Evolutionary conservation across 345 rosid species (phyloP), one percentile per base, ranked within the genome.

Genomic region (Ceriops decandra): DNA sequence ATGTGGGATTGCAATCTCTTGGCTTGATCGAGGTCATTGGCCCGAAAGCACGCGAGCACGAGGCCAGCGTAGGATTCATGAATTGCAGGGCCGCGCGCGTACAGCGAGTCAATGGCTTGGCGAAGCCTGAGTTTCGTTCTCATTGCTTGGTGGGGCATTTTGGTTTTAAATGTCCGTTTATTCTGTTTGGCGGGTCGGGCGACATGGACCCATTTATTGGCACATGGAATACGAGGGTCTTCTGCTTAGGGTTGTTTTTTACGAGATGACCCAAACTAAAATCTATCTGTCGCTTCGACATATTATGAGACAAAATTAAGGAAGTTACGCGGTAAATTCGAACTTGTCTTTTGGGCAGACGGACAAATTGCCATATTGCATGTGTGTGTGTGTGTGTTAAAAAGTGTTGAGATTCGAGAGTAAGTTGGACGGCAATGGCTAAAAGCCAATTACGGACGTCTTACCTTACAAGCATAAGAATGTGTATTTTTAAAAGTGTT

Each of bases 11-110:
- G 76, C 63, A 85, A 56, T 36, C 82, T 72, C 75, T 62, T 80
- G 62, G 87, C 89, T 64, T 82, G 85, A 30, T 66, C 81, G 20
- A 79, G 79, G 63, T 85, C 86, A 52, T 74, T 76, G 66, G 76
- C 79, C 38, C 79, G 78, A 62, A 84, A 64, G 74, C 87, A 87
- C 22, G 79, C 78, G 21, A 83, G 80, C 4, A 77, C 78, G 13
- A 87, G 87, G 74, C 73, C 78, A 26, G 86, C 80, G 77, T 85
- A 85, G 49, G 72, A 71, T 52, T 77, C 82, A 17, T 72, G 81
- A 32, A 76, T 52, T 2, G 84, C 73, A 2, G 79, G 82, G 68
- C 84, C 74, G 26, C 28, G 31, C 8, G 64, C 7, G 77, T 49
- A 85, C 7, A 78, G 67, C 3, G 81, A 62, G 66, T 85, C 87